Conservation (phyloP, 495 filamentous ascomycete species). For the Ramalina peruviana region DNA sequence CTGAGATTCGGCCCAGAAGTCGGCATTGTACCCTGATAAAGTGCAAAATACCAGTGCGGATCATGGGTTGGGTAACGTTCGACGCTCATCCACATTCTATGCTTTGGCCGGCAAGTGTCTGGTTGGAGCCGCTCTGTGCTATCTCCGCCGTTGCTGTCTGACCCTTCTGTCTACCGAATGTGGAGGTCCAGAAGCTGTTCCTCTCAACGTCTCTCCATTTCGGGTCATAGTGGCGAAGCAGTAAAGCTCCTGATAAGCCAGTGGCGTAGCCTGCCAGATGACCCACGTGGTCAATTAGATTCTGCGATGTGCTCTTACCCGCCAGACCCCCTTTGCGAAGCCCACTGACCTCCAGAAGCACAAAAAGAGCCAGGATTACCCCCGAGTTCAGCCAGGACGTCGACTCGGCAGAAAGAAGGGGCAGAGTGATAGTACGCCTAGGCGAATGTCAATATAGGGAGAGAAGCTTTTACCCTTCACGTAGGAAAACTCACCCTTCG, state of each 20-base stretch:
- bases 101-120: too few species aligned
- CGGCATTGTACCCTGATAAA: too few species aligned
- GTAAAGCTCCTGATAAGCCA: constrained; percentile 30
- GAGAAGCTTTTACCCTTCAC: too few species aligned
- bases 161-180: neutral
- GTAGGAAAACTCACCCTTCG: constrained; percentile 23
- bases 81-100: too few species aligned
- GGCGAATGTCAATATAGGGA: neutral
- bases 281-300: constrained; percentile 47
- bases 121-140: too few species aligned
- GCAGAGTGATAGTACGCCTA: constrained; percentile 1
- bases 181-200: constrained; percentile 1
- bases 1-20: too few species aligned
- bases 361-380: neutral
- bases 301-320: neutral
- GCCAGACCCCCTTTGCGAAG: constrained; percentile 1
- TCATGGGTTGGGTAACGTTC: too few species aligned
- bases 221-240: constrained; percentile 6
- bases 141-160: too few species aligned
- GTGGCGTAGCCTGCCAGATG: constrained; percentile 54
- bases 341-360: neutral
- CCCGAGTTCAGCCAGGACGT: constrained; percentile 7
- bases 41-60: too few species aligned
- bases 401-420: neutral
- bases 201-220: constrained; percentile 7